Evolutionary conservation across 2,329 filamentous ascomycete genomes (phyloP).

Genomic region (Pseudohalonectria lignicola): DNA sequence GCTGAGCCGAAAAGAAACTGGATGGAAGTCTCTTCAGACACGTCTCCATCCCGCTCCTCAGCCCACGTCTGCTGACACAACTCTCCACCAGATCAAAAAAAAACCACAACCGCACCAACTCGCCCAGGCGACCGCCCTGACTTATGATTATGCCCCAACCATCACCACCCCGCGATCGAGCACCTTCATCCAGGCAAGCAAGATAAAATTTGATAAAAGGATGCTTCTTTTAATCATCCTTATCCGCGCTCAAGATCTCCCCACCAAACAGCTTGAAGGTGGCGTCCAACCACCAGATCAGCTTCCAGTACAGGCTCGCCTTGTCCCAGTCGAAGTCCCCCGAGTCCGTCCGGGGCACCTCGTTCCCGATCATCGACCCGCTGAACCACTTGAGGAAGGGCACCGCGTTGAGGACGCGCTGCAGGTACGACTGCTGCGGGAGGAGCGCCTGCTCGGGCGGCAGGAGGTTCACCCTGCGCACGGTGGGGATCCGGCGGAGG

Average conservation of each 20-base stretch:
- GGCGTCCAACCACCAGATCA: slow-evolving; percentile 52
- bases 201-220: too few species aligned
- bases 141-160: too few species aligned
- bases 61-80: too few species aligned
- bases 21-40: too few species aligned
- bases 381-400: slow-evolving; percentile 65
- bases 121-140: too few species aligned
- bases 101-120: too few species aligned
- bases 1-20: too few species aligned
- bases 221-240: slow-evolving; percentile 41
- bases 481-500: slow-evolving; percentile 55
- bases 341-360: slow-evolving; percentile 60
- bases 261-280: slow-evolving; percentile 47
- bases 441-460: slow-evolving; percentile 61
- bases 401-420: slow-evolving; percentile 53
- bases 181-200: too few species aligned
- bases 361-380: slow-evolving; percentile 61
- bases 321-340: slow-evolving; percentile 69
- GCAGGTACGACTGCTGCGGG: slow-evolving; percentile 53
- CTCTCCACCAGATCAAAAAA: too few species aligned
- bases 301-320: slow-evolving; percentile 56
- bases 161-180: too few species aligned
- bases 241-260: slow-evolving; percentile 45
- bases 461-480: slow-evolving; percentile 52
- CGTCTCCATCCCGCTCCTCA: too few species aligned